Conservation (phyloP, 2,329 filamentous ascomycete species). For the Diaporthe sp. region DNA sequence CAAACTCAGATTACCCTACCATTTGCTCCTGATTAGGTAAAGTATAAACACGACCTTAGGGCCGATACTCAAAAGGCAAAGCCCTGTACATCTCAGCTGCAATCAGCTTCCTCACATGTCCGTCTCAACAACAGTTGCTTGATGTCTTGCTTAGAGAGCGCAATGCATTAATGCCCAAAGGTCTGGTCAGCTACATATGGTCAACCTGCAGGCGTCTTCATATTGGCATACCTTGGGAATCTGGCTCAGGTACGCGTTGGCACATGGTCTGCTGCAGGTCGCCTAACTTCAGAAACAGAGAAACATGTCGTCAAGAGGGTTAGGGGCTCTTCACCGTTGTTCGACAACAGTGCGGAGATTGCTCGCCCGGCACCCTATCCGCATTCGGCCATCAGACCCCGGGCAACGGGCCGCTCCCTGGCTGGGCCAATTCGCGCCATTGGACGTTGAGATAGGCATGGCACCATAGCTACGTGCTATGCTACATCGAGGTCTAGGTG, state of each 20-base stretch:
- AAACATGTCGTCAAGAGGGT: constrained; percentile 2
- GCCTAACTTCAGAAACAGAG: neutral
- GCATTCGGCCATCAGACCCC: neutral
- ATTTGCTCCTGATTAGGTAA: too few relatives aligned
- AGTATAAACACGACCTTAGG: too few relatives aligned
- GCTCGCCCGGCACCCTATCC: neutral
- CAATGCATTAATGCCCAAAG: neutral
- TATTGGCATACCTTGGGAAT: neutral
- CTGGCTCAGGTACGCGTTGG: neutral
- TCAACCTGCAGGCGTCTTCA: too few relatives aligned
- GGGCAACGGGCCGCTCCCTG: constrained; percentile 17
- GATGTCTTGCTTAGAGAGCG: too few relatives aligned
- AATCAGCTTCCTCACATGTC: neutral
- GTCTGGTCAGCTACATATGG: neutral
- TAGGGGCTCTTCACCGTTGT: neutral
- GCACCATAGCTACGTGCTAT: constrained; percentile 8
- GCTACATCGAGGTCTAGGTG: neutral
- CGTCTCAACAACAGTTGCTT: neutral
- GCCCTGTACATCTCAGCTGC: too few relatives aligned
- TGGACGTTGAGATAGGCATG: constrained; percentile 9
- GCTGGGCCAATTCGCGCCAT: neutral
- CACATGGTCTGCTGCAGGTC: neutral
- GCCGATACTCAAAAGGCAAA: neutral
- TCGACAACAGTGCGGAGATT: neutral
- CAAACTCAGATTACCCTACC: too few relatives aligned